phyloP scores from a whole-genome alignment of 169 alveolate genomes.

The Plasmodium falciparum region DNA sequence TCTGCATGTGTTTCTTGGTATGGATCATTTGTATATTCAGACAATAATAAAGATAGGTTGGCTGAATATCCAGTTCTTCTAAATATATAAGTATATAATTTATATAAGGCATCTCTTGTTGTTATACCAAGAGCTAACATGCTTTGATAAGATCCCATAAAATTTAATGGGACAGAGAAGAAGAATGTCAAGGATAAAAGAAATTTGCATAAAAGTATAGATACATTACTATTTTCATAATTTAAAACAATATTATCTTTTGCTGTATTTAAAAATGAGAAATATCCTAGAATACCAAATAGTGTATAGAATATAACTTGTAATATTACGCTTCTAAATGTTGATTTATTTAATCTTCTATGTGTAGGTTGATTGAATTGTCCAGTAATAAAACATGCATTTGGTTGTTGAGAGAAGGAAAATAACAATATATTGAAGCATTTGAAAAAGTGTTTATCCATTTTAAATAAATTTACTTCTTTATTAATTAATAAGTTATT shows the following conservation, averaged over 20 bases:
- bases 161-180: slow-evolving; percentile 69
- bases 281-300: slow-evolving; percentile 58
- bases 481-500: slow-evolving; percentile 15
- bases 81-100: slow-evolving; percentile 13
- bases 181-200: slow-evolving; percentile 53
- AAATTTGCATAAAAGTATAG: slow-evolving; percentile 63
- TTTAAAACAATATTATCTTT: slow-evolving; percentile 60
- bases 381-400: slow-evolving; percentile 73
- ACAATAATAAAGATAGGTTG: slow-evolving; percentile 19
- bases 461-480: slow-evolving; percentile 17
- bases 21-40: slow-evolving; percentile 68
- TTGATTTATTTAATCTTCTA: slow-evolving; percentile 67
- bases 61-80: slow-evolving; percentile 45
- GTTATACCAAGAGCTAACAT: slow-evolving; percentile 22
- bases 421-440: slow-evolving; percentile 63
- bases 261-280: slow-evolving; percentile 52
- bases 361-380: slow-evolving; percentile 75
- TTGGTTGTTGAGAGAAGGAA: slow-evolving; percentile 72
- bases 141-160: slow-evolving; percentile 72
- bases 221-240: slow-evolving; percentile 64
- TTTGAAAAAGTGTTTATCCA: slow-evolving; percentile 45
- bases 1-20: slow-evolving; percentile 77
- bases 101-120: slow-evolving; percentile 14
- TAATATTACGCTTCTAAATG: slow-evolving; percentile 54
- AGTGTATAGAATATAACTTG: slow-evolving; percentile 64